phyloP scores from a whole-genome alignment of 768 basidiomycete genomes.

The Tricholoma terreum region DNA sequence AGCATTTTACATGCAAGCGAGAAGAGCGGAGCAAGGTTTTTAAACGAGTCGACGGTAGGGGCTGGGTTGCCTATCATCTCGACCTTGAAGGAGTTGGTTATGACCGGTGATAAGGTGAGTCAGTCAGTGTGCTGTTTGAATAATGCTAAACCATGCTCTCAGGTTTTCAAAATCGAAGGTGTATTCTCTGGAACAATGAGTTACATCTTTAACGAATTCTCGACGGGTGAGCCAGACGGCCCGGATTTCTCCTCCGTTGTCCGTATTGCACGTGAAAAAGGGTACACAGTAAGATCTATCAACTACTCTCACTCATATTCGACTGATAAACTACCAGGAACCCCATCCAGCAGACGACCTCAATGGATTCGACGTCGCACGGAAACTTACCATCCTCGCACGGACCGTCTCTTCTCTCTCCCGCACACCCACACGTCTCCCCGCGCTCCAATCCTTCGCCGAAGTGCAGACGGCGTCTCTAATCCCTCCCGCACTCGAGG shows the following conservation, averaged over 20 bases:
- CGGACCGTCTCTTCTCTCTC: conserved; percentile 57
- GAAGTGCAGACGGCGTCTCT: conserved; percentile 84
- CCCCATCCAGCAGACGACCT: conserved; percentile 97
- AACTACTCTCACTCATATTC: neutral
- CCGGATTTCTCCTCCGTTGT: conserved; percentile 89
- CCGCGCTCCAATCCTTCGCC: conserved; percentile 71
- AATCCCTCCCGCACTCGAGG: conserved; percentile 72
- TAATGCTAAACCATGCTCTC: neutral
- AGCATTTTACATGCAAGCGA: conserved; percentile 59
- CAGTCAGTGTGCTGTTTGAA: neutral
- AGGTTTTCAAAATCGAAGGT: conserved; percentile 92
- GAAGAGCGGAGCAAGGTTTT: conserved; percentile 60
- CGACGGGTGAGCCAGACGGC: conserved; percentile 63
- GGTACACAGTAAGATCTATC: conserved; percentile 73
- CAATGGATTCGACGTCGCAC: conserved; percentile 94
- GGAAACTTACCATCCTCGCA: conserved; percentile 94
- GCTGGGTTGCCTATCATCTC: conserved; percentile 92
- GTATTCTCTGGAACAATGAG: conserved; percentile 97
- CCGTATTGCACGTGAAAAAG: conserved; percentile 81
- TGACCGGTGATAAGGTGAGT: conserved; percentile 85
- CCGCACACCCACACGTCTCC: conserved; percentile 33
- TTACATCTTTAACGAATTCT: conserved; percentile 98
- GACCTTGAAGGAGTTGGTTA: conserved; percentile 88
- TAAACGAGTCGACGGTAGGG: conserved; percentile 92
- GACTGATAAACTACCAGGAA: conserved; percentile 52